Evolutionary conservation across 1,284 basidiomycete species (phyloP).

Genomic region (Ganoderma boninense): DNA sequence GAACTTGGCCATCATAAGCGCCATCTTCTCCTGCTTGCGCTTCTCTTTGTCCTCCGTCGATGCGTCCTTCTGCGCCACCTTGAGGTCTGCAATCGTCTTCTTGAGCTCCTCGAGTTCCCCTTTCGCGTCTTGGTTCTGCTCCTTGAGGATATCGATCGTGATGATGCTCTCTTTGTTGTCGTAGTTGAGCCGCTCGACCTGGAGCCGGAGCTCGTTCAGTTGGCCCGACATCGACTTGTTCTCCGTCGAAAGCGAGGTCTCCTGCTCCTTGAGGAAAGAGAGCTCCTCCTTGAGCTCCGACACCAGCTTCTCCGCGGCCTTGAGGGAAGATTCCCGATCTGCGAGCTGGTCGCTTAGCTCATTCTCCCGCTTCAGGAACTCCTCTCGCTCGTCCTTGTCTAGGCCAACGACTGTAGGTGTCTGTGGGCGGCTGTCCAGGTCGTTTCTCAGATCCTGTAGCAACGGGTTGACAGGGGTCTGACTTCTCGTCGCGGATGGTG

Average conservation of each 20-base stretch:
- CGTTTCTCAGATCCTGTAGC: constrained; percentile 78
- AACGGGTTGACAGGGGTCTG: constrained; percentile 86
- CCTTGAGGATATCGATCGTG: constrained; percentile 95
- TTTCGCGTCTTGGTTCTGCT: constrained; percentile 91
- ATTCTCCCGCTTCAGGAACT: constrained; percentile 96
- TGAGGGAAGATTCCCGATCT: constrained; percentile 88
- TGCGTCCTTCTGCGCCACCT: constrained; percentile 84
- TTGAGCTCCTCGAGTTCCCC: constrained; percentile 92
- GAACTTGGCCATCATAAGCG: constrained; percentile 99
- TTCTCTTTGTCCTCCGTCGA: constrained; percentile 97
- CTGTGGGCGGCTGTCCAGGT: constrained; percentile 82
- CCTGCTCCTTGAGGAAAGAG: constrained; percentile 91
- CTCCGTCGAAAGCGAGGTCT: constrained; percentile 83
- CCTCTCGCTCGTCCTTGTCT: constrained; percentile 97
- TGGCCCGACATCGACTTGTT: constrained; percentile 92
- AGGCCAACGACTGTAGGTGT: constrained; percentile 87
- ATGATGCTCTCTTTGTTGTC: constrained; percentile 96
- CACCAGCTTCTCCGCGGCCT: constrained; percentile 79
- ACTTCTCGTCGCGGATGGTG: constrained; percentile 67
- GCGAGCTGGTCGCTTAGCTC: constrained; percentile 94
- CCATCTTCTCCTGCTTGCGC: constrained; percentile 99
- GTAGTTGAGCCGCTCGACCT: constrained; percentile 92
- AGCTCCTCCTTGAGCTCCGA: constrained; percentile 90
- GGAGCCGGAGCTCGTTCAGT: constrained; percentile 91
- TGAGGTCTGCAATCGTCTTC: constrained; percentile 83